Conservation (phyloP, 2,329 filamentous ascomycete species). For the Thielaviopsis populi region DNA sequence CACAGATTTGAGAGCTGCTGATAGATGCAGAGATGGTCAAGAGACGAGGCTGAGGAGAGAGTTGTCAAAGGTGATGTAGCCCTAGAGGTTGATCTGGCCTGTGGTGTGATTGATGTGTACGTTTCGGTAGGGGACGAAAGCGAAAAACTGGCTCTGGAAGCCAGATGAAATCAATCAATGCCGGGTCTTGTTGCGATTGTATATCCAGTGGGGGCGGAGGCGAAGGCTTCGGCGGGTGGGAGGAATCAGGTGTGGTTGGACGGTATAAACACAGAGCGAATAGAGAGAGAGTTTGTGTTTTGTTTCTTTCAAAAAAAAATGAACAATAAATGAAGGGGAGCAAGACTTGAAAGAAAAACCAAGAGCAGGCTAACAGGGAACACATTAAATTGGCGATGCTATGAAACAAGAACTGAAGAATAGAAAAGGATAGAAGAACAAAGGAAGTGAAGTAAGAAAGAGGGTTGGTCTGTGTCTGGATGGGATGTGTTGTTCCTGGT, state of each 20-base stretch:
- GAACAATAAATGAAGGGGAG: neutral
- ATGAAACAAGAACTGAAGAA: constrained; percentile 2
- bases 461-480: neutral
- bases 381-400: constrained; percentile 2
- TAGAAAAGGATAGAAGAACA: neutral
- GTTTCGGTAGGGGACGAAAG: too few species aligned
- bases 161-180: neutral
- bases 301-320: neutral
- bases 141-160: too few species aligned
- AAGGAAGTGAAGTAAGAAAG: neutral
- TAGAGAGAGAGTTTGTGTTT: neutral
- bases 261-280: neutral
- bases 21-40: neutral
- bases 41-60: neutral
- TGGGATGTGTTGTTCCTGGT: neutral
- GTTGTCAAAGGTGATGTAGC: neutral
- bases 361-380: neutral
- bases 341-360: neutral
- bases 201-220: neutral
- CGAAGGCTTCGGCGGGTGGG: neutral
- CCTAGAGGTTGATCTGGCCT: too few species aligned
- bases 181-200: neutral
- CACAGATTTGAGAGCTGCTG: too few species aligned
- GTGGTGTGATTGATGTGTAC: too few species aligned
- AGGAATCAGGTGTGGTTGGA: neutral